phyloP scores from a whole-genome alignment of 495 filamentous ascomycete species.

The Pseudomonodictys pantanalensis region DNA sequence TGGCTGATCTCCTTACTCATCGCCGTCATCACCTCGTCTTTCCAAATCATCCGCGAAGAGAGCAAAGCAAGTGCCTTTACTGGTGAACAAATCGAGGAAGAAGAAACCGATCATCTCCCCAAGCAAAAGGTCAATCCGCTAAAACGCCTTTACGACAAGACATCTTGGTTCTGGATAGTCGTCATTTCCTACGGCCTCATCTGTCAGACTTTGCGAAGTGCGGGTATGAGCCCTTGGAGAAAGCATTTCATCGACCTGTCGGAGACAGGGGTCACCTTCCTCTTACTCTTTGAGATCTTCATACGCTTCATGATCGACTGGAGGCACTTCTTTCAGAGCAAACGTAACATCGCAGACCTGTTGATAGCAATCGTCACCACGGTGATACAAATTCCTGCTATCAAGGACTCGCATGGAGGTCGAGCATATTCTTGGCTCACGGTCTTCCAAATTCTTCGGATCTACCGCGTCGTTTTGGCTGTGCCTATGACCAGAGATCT shows the following conservation, averaged over 20 bases:
- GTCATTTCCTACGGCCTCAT: conserved; percentile 76
- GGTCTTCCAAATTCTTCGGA: conserved; percentile 87
- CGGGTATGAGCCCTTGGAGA: conserved; percentile 62
- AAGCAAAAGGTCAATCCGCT: conserved; percentile 54
- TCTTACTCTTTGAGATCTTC: conserved; percentile 80
- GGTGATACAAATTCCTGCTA: conserved; percentile 80
- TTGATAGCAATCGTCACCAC: conserved; percentile 73
- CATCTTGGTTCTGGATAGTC: conserved; percentile 72
- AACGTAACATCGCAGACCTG: conserved; percentile 76
- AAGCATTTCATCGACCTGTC: conserved; percentile 59
- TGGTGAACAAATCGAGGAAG: conserved; percentile 55
- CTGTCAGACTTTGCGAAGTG: conserved; percentile 70
- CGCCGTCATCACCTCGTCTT: conserved; percentile 96
- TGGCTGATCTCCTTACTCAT: conserved; percentile 97
- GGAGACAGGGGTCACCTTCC: conserved; percentile 72
- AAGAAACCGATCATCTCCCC: conserved; percentile 39
- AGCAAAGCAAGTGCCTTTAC: conserved; percentile 92
- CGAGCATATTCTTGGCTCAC: conserved; percentile 85
- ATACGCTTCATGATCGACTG: conserved; percentile 75
- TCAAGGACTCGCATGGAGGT: conserved; percentile 62
- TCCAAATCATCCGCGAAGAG: conserved; percentile 97
- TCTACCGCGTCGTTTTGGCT: conserved; percentile 87
- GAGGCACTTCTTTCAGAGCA: conserved; percentile 69
- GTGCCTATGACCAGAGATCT: conserved; percentile 81
- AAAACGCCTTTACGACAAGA: conserved; percentile 69